These are phyloP conservation scores for Aphanomyces cochlioides DNA, from an alignment of 352 stramenopile species.

Conservation along the genomic window DNA sequence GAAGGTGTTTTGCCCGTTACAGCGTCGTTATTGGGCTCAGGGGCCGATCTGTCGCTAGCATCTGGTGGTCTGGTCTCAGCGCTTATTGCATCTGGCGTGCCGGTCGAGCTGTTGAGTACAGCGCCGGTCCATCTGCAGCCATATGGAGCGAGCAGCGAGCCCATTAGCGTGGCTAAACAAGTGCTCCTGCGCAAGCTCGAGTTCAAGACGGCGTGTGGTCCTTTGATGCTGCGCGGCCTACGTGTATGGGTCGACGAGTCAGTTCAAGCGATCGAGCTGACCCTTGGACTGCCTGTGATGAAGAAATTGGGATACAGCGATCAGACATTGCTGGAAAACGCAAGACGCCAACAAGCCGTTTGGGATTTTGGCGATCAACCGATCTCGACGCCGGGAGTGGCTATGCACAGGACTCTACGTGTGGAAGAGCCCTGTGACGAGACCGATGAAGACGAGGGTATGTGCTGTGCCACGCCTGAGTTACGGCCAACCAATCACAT, in stretches of 20 bases:
- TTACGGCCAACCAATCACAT: no score
- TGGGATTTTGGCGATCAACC: slow-evolving; percentile 5
- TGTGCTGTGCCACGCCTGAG: no score
- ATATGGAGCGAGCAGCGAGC: not conserved
- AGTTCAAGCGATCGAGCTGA: not conserved
- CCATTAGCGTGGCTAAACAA: not conserved
- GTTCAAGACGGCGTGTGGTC: slow-evolving; percentile 1
- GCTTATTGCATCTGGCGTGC: not conserved
- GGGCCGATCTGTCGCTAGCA: no score
- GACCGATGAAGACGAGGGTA: no score
- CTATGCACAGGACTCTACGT: no score
- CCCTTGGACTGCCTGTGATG: not conserved
- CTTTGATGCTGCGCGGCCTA: not conserved
- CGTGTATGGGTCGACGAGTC: slow-evolving; percentile 1
- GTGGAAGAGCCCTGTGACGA: no score
- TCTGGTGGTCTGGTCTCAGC: no score
- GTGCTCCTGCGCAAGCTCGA: not conserved
- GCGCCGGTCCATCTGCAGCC: not conserved
- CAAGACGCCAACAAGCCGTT: not conserved
- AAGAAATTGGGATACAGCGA: slow-evolving; percentile 1
- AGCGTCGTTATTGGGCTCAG: no score
- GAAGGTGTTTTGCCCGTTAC: no score
- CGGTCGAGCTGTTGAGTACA: not conserved
- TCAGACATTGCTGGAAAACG: slow-evolving; percentile 5
- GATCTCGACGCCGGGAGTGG: not conserved